Conservation (phyloP, 306 rosid genomes). For the Elaeagnus macrophylla region DNA sequence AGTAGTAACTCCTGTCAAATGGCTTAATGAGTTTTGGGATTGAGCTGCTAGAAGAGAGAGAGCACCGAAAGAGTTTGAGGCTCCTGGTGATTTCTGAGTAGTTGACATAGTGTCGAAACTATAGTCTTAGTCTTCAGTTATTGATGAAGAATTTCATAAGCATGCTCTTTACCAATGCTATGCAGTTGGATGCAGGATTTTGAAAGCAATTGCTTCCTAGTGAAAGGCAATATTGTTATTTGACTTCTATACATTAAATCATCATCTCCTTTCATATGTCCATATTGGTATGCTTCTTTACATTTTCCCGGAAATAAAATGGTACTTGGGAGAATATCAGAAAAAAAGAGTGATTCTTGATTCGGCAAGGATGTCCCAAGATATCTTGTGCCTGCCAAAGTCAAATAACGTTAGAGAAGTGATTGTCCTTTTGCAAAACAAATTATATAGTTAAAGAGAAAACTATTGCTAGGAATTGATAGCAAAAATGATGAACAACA, state of each 20-base stretch:
- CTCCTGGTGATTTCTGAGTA: constrained; percentile 32
- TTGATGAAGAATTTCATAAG: constrained; percentile 15
- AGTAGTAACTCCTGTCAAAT: constrained; percentile 22
- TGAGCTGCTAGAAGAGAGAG: constrained; percentile 94
- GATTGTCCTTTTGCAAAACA: neutral
- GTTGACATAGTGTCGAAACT: constrained; percentile 9
- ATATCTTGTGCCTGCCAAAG: constrained; percentile 34
- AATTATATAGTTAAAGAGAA: neutral
- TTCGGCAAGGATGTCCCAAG: constrained; percentile 34
- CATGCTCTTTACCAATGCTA: constrained; percentile 16
- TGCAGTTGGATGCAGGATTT: constrained; percentile 18
- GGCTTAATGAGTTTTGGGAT: constrained; percentile 35
- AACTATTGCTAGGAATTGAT: neutral
- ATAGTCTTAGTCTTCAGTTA: constrained; percentile 14
- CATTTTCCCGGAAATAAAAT: constrained; percentile 36
- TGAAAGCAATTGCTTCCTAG: constrained; percentile 18
- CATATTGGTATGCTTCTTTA: constrained; percentile 29
- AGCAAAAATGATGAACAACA: no score
- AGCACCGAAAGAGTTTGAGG: constrained; percentile 39
- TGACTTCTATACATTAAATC: constrained; percentile 35
- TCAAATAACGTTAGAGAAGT: constrained; percentile 11
- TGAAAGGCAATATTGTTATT: constrained; percentile 20
- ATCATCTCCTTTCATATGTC: constrained; percentile 40
- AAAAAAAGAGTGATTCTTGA: constrained; percentile 39
- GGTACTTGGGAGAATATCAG: constrained; percentile 39